Evolutionary conservation across 164 flowering plant genomes (phyloP).

Genomic region (Paratinospora sagittata): DNA sequence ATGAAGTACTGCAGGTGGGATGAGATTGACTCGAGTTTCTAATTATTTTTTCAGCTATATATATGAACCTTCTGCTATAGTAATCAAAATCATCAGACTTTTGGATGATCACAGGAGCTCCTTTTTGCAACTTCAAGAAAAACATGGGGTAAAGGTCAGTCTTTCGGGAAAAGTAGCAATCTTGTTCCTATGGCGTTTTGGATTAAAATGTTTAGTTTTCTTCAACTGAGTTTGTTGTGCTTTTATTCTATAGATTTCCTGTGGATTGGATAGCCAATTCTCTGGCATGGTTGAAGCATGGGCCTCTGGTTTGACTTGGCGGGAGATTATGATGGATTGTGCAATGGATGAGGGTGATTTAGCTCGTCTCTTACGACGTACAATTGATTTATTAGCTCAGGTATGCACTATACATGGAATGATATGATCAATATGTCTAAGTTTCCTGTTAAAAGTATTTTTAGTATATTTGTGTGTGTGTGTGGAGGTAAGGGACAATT

Average conservation of each 20-base stretch:
- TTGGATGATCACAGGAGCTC: constrained; percentile 67
- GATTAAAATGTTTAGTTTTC: not conserved
- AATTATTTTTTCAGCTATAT: constrained; percentile 46
- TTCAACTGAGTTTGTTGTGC: constrained; percentile 1
- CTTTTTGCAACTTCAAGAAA: constrained; percentile 66
- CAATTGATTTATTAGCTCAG: constrained; percentile 83
- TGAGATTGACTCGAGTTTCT: not conserved
- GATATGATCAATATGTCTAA: not conserved
- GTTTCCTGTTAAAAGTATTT: not conserved
- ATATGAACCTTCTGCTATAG: constrained; percentile 73
- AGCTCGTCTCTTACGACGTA: constrained; percentile 78
- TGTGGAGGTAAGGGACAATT: too few species aligned
- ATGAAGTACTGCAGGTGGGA: not conserved
- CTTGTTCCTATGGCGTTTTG: not conserved
- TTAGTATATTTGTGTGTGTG: not conserved
- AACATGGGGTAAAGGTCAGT: constrained; percentile 66
- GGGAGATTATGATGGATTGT: constrained; percentile 95
- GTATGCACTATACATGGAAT: constrained; percentile 19
- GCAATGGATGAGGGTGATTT: constrained; percentile 99
- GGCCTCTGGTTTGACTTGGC: constrained; percentile 95
- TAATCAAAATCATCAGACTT: constrained; percentile 34
- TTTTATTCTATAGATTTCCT: constrained; percentile 40
- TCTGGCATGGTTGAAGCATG: constrained; percentile 97
- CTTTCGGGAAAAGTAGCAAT: not conserved
- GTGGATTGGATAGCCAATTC: constrained; percentile 83